Base-by-base conservation (phyloP, 176 grass and related monocot species). In the Thalia dealbata region DNA sequence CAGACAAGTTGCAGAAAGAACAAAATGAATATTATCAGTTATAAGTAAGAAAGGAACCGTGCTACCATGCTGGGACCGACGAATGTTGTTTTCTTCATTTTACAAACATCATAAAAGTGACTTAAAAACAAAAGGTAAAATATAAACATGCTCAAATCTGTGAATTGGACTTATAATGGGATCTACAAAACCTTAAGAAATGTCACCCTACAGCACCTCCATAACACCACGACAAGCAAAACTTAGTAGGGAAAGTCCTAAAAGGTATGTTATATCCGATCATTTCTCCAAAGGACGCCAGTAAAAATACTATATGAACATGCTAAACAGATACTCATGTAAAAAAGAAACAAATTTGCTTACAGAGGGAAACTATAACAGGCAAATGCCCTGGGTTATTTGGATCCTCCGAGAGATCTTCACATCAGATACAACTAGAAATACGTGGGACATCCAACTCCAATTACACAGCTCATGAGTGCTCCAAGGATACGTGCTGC, bases 311-410 rank as follows among this genome's bases (percentile, higher is more conserved):
- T 68, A 7, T 65, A 68, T 68, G 65, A 68, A 68, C 65, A 68
- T 44, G 65, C 65, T 68, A 44, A 44, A 68, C 38, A 68, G 23
- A 68, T 68, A 68, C 21, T 44, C 19, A 44, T 32, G 38, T 22
- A 23, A 68, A 68, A 68, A 67, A 41, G 18, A 67, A 68, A 45
- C 19, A 44, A 68, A 68, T 65, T 68, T 68, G 32, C 65, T 68
- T 68, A 68, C 65, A 68, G 65, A 68, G 65, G 65, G 38, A 45
- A 68, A 68, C 35, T 44, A 43, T 68, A 68, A 68, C 27, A 30
- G 62, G 62, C 62, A 16, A 30, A 32, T 32, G 25, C 65, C 54
- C 15, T 44, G 38, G 27, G 65, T 43, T 13, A 28, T 63, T 63
- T 28, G 27, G 38, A 44, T 68, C 65, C 19, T 32, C 21, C 65